A percentile compares a stretch with the other conserved stretches of the same genome.
Conservation (phyloP, 1,284 basidiomycete genomes). For the Trichosporon faecale region DNA sequence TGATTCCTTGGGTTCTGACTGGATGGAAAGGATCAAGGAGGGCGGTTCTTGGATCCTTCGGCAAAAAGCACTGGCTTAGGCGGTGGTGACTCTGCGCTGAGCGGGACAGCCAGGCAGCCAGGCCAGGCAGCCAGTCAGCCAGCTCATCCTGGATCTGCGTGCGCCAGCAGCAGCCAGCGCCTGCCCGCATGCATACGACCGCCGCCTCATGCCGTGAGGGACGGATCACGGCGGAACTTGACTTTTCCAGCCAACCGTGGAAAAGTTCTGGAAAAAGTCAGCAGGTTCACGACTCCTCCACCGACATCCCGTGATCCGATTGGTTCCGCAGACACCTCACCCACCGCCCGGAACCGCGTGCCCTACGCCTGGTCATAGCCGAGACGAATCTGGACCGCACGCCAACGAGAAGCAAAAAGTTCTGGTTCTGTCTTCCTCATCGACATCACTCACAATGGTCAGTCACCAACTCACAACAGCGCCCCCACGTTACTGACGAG, state of each 20-base stretch:
- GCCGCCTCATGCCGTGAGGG: neutral
- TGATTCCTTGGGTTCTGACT: neutral
- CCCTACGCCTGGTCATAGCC: slow-evolving; percentile 3
- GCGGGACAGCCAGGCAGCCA: neutral
- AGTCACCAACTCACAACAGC: slow-evolving; percentile 8
- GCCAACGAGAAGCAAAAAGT: slow-evolving; percentile 8
- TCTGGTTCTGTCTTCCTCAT: slow-evolving; percentile 5
- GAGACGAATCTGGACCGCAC: neutral
- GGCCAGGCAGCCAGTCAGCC: neutral
- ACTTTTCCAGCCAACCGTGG: slow-evolving; percentile 17
- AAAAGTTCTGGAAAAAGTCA: slow-evolving; percentile 30
- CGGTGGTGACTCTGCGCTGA: neutral
- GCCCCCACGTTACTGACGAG: neutral
- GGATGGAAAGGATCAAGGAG: neutral
- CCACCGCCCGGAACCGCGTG: slow-evolving; percentile 1
- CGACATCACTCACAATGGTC: slow-evolving; percentile 26
- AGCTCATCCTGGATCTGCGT: neutral
- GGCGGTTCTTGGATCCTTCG: slow-evolving; percentile 5
- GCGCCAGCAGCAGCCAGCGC: neutral
- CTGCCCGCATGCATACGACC: slow-evolving; percentile 3
- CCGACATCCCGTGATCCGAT: neutral
- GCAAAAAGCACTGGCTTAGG: slow-evolving; percentile 16
- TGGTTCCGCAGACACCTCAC: neutral
- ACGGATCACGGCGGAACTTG: slow-evolving; percentile 6
- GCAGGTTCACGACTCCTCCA: neutral